phyloP scores from a whole-genome alignment of 2,329 filamentous ascomycete genomes.

The Aspergillus viridinutans region DNA sequence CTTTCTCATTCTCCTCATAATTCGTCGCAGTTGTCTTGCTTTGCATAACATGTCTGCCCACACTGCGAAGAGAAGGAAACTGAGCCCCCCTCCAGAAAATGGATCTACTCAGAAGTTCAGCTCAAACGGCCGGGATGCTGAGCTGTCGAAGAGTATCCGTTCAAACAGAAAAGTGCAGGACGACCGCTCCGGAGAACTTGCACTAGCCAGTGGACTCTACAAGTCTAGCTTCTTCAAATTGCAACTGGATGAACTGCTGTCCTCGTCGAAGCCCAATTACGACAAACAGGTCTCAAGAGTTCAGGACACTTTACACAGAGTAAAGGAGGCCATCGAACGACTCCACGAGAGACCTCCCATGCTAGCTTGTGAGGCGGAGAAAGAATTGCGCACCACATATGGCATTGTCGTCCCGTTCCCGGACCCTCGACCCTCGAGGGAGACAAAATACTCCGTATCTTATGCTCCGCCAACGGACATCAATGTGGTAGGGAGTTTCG shows the following conservation, averaged over 20 bases:
- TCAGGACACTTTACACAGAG: conserved; percentile 50
- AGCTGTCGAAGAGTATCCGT: conserved; percentile 8
- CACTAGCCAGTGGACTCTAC: conserved; percentile 50
- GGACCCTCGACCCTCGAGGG: conserved; percentile 68
- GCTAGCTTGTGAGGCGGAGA: conserved; percentile 61
- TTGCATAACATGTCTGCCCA: conserved; percentile 29
- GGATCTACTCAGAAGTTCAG: neutral
- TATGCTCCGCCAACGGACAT: conserved; percentile 72
- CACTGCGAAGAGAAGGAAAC: conserved; percentile 45
- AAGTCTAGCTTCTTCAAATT: conserved; percentile 65
- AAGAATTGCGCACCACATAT: conserved; percentile 61
- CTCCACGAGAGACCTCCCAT: conserved; percentile 50
- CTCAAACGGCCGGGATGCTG: neutral
- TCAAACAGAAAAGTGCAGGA: conserved; percentile 16
- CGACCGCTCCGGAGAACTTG: conserved; percentile 31
- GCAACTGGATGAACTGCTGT: conserved; percentile 61
- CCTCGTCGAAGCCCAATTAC: conserved; percentile 55
- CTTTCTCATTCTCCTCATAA: neutral
- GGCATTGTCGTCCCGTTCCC: conserved; percentile 78
- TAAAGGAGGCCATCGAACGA: conserved; percentile 56
- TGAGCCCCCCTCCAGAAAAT: conserved; percentile 34
- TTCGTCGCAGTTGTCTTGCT: neutral
- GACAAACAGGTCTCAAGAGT: conserved; percentile 52
- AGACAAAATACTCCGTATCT: conserved; percentile 75
- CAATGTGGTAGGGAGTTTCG: conserved; percentile 87